Conservation (phyloP, 2,329 filamentous ascomycete genomes). For the Akanthomyces dipterigenus region DNA sequence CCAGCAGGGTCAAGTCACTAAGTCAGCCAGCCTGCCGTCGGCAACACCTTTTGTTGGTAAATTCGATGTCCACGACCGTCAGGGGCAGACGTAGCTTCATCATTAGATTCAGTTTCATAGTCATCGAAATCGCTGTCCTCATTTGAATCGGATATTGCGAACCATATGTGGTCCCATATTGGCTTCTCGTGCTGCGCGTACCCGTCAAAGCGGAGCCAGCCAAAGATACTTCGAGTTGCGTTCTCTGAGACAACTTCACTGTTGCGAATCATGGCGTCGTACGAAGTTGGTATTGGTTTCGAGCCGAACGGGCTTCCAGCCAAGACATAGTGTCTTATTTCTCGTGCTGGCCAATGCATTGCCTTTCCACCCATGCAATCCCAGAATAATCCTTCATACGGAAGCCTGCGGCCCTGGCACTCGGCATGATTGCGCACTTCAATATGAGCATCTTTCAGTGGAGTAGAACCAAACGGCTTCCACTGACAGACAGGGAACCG, state of each 20-base stretch:
- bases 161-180: slow-evolving; percentile 20
- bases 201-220: slow-evolving; percentile 23
- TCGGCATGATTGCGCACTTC: slow-evolving; percentile 22
- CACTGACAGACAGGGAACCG: slow-evolving; percentile 21
- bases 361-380: slow-evolving; percentile 12
- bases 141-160: slow-evolving; percentile 18
- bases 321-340: not conserved
- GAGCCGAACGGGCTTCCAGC: not conserved
- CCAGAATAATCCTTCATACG: slow-evolving; percentile 19
- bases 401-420: slow-evolving; percentile 20
- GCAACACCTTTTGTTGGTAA: too few species aligned
- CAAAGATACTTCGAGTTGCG: slow-evolving; percentile 24
- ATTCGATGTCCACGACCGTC: not conserved
- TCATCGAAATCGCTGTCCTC: slow-evolving; percentile 15
- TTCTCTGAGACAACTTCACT: slow-evolving; percentile 22
- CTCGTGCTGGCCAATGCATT: not conserved
- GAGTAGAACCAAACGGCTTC: slow-evolving; percentile 24
- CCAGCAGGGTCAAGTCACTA: too few species aligned
- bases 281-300: not conserved
- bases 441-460: slow-evolving; percentile 21
- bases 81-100: not conserved
- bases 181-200: slow-evolving; percentile 17
- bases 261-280: slow-evolving; percentile 13
- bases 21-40: too few species aligned
- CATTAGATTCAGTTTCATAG: not conserved